phyloP scores from a whole-genome alignment of 768 basidiomycete genomes.

The Tricholoma hemisulphureum region DNA sequence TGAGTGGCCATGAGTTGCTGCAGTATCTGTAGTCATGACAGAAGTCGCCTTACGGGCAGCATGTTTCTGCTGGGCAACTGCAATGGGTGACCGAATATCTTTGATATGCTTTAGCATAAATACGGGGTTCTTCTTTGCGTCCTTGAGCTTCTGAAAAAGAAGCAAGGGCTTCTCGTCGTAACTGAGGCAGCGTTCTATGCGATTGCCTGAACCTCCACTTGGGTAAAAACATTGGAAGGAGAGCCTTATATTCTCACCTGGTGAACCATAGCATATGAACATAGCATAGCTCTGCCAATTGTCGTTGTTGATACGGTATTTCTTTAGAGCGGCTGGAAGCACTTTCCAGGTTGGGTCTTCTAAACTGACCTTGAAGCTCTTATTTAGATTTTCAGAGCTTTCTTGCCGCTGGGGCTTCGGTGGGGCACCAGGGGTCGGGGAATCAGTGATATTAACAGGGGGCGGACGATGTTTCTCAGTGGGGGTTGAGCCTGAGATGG shows the following conservation, averaged over 20 bases:
- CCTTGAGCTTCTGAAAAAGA: conserved; percentile 96
- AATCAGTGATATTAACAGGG: conserved; percentile 32
- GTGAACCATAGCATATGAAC: conserved; percentile 96
- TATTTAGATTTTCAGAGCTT: conserved; percentile 66
- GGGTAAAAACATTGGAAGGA: conserved; percentile 1
- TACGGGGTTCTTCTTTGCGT: conserved; percentile 95
- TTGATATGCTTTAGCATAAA: conserved; percentile 98
- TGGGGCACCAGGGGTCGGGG: conserved; percentile 32
- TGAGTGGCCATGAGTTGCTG: conserved; percentile 44
- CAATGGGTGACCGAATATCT: conserved; percentile 96
- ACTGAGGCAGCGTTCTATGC: conserved; percentile 89
- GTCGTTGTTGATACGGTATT: conserved; percentile 98
- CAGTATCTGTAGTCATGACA: conserved; percentile 44
- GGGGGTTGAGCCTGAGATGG: conserved; percentile 14
- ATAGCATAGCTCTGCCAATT: conserved; percentile 99
- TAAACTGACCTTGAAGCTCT: conserved; percentile 95
- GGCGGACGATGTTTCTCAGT: conserved; percentile 35
- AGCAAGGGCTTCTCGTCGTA: conserved; percentile 98
- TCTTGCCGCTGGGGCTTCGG: conserved; percentile 58
- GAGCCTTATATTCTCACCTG: conserved; percentile 53
- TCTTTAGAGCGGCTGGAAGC: conserved; percentile 94
- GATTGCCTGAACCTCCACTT: conserved; percentile 48
- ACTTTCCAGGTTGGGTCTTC: conserved; percentile 99
- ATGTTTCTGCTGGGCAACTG: conserved; percentile 95
- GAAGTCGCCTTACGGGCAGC: conserved; percentile 79